Evolutionary conservation across 2,329 filamentous ascomycete species (phyloP), one percentile per base, ranked within the genome.

Genomic region (Echinosphaeria canescens): DNA sequence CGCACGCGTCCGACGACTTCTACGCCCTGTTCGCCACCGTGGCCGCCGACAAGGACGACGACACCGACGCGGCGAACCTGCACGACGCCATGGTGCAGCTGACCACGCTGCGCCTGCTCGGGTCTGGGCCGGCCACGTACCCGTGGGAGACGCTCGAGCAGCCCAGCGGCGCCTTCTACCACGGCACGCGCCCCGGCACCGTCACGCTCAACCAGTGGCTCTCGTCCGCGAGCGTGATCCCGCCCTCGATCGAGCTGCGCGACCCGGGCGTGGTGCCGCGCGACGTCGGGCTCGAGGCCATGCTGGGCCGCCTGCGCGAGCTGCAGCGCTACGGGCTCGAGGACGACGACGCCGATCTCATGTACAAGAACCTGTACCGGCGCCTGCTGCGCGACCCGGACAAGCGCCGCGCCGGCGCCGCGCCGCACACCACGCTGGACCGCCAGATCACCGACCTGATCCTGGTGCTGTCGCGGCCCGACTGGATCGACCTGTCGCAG

Each of bases 61-160:
- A 47, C n/a, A 51, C 45, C 4, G 63, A 68, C 31, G 46, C 43
- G 6, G 56, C 50, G 11, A 55, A 61, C 35, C 42, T 54, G 15
- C 59, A 65, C 40, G 54, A 63, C 34, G 44, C 55, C 26, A 68
- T 68, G 62, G 56, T 51, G 7, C 57, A 66, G 43, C 54, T 68
- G 36, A 66, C 64, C 53, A 65, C 60, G 2, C 43, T 68, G 39
- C 50, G 54, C 15, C 47, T 60, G 10, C 48, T 54, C 30, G 53
- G 54, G 4, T 37, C 43, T 1, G 50, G 49, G 4, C 39, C 48
- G 11, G 50, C 61, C 24, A 40, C 43, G 3, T 43, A 53, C 31
- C 72, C 70, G 3, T 80, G 70, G 75, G 63, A 74, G 33, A 72
- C 74, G 2, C 52, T 81, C 15, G 75, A 82, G 40, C 73, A 80